A percentile compares a stretch with the other conserved stretches of the same genome.
phyloP scores from a whole-genome alignment of 495 filamentous ascomycete genomes.

The Podospora pseudoanserina region DNA sequence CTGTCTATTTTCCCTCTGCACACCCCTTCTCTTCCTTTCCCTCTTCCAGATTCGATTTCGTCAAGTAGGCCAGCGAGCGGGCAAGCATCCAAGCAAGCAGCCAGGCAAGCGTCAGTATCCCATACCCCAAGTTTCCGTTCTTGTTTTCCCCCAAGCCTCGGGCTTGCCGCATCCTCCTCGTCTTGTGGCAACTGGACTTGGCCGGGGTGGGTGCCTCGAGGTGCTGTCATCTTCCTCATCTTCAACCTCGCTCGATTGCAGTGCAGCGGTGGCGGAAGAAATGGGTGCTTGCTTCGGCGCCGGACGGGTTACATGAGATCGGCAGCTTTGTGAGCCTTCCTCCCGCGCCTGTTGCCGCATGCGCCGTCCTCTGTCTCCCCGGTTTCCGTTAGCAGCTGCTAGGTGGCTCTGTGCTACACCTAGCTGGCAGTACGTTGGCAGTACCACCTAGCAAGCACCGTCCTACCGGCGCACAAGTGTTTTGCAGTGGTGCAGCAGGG shows the following conservation, averaged over 20 bases:
- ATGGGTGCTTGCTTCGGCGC: constrained; percentile 33
- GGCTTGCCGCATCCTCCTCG: not conserved
- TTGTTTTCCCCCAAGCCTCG: not conserved
- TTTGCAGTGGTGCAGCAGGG: constrained; percentile 22
- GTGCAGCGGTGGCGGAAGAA: constrained; percentile 19
- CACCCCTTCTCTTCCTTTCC: not conserved
- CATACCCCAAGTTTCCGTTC: constrained; percentile 1
- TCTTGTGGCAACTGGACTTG: not conserved
- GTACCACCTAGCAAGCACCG: constrained; percentile 19
- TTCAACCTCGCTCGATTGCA: constrained; percentile 8
- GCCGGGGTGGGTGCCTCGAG: not conserved
- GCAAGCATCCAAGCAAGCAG: not conserved
- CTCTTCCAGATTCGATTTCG: not conserved
- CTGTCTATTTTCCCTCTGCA: constrained; percentile 11
- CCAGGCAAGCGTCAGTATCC: not conserved
- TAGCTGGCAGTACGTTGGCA: constrained; percentile 38
- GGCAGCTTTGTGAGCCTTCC: constrained; percentile 28
- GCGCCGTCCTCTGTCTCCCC: constrained; percentile 38
- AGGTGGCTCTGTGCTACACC: constrained; percentile 38
- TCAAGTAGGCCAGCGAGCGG: not conserved
- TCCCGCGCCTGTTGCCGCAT: constrained; percentile 30
- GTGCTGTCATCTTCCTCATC: constrained; percentile 8
- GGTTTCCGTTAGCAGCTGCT: constrained; percentile 27
- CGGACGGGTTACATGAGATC: constrained; percentile 35
- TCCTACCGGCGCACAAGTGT: constrained; percentile 39